phyloP scores from a whole-genome alignment of 2,329 filamentous ascomycete species.

The Fusarium incarnatum region DNA sequence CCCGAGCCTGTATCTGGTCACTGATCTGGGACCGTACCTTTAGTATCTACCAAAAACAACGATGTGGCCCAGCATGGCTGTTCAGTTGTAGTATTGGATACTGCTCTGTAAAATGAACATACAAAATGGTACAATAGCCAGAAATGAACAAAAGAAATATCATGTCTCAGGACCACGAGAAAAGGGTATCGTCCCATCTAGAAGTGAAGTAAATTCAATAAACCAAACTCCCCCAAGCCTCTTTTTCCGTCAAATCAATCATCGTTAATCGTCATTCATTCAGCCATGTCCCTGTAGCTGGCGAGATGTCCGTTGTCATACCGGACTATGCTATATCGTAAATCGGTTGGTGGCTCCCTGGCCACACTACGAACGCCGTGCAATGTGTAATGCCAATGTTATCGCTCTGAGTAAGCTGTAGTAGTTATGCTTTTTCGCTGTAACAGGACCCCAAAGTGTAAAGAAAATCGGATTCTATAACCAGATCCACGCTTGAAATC shows the following conservation, averaged over 20 bases:
- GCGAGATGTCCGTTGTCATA: constrained; percentile 20
- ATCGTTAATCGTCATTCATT: constrained; percentile 48
- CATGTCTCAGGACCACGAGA: constrained; percentile 32
- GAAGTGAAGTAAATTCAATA: constrained; percentile 45
- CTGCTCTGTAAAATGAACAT: background rate
- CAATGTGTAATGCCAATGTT: constrained; percentile 31
- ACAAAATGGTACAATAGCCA: constrained; percentile 1
- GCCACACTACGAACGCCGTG: constrained; percentile 42
- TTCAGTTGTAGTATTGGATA: background rate
- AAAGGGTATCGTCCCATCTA: constrained; percentile 57
- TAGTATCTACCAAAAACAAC: constrained; percentile 10
- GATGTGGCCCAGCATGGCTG: constrained; percentile 4
- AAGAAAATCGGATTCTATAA: constrained; percentile 35
- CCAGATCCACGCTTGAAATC: constrained; percentile 18
- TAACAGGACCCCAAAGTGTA: constrained; percentile 32
- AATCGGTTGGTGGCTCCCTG: constrained; percentile 32
- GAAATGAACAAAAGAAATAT: constrained; percentile 22
- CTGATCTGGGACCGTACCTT: constrained; percentile 41
- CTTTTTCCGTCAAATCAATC: constrained; percentile 27
- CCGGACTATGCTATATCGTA: constrained; percentile 35
- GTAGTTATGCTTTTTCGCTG: constrained; percentile 32
- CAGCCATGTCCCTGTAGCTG: constrained; percentile 28
- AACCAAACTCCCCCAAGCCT: constrained; percentile 38
- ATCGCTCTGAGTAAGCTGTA: constrained; percentile 37
- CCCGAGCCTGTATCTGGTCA: constrained; percentile 57